Base-by-base conservation (phyloP, 1,284 basidiomycete species). In the Ustilago xerochloae region DNA sequence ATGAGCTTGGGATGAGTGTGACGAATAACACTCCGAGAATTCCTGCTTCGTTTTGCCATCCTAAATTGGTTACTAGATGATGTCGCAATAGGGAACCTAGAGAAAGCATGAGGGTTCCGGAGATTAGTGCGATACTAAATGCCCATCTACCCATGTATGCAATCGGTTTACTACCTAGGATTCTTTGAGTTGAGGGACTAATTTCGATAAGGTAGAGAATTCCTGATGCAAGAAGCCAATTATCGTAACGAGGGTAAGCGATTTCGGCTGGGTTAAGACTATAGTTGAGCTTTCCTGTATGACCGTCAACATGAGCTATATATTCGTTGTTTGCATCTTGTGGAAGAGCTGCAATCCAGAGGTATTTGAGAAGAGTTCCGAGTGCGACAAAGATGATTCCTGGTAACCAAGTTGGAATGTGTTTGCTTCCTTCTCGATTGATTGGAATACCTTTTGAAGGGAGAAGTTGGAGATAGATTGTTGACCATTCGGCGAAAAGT, bases 231-330 rank as follows among this genome's bases (percentile, higher is more conserved):
- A 81, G n/a, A 12, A 81, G 32, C 62, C 64, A 81, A 51, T 81
- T 76, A 50, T 81, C 79, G 43, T 78, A 69, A 9, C 79, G 59
- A 2, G 79, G 77, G 32, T 53, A 77, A 6, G 77, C 77, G 20
- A 38, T 36, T 7, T 28, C 0, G 4, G 55, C 26, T 2, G 66
- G 56, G 20, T 77, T 28, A 43, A 55, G 50, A 24, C 24, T 32
- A 51, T 63, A 63, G 55, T 70, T 72, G 43, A 79, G 68, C 26
- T 58, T 63, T 33, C 70, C 79, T 20, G 67, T 73, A 39, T 63
- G 57, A 24, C 64, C 59, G 48, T 77, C 59, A 5, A 71, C 73
- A 30, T 80, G 79, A 0, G 62, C 67, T 6, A 64, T 48, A 24
- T 67, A 22, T 45, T 80, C 79, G 38, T 60, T 38, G 9, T 72